Evolutionary conservation across 352 stramenopile genomes (phyloP).

Genomic region (Phytophthora tentaculata): DNA sequence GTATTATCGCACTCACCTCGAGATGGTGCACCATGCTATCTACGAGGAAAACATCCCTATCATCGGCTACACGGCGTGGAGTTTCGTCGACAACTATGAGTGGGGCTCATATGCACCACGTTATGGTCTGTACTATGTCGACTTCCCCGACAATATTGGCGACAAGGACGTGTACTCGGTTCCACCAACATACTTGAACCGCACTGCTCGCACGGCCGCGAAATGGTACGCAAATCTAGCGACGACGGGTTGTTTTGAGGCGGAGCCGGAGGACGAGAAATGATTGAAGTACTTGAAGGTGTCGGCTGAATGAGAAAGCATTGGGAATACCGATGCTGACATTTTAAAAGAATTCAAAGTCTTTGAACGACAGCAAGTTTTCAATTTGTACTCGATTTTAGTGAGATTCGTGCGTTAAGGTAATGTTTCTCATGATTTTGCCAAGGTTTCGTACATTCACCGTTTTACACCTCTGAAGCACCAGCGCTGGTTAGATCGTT

Average conservation of each 20-base stretch:
- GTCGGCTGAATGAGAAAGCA: no score
- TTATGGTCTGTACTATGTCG: slow-evolving; percentile 44
- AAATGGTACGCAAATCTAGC: slow-evolving; percentile 41
- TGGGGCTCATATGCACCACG: slow-evolving; percentile 78
- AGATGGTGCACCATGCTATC: slow-evolving; percentile 60
- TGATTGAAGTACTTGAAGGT: slow-evolving; percentile 26
- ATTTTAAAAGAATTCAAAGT: no score
- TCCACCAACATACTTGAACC: slow-evolving; percentile 37
- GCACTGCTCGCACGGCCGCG: slow-evolving; percentile 48
- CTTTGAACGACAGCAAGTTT: no score
- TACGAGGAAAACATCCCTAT: slow-evolving; percentile 65
- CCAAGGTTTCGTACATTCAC: no score
- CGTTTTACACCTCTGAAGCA: neutral
- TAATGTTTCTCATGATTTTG: no score
- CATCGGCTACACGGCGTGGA: slow-evolving; percentile 94
- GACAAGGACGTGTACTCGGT: slow-evolving; percentile 30
- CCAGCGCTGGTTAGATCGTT: neutral
- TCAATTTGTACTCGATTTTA: no score
- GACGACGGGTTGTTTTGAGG: slow-evolving; percentile 31
- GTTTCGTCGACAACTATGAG: slow-evolving; percentile 96
- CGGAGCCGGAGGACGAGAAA: slow-evolving; percentile 36
- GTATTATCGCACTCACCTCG: slow-evolving; percentile 58
- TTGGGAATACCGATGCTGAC: no score
- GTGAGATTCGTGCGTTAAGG: no score
- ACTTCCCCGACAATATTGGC: slow-evolving; percentile 45